A percentile compares a stretch with the other conserved stretches of the same genome.
Conservation (phyloP, 2,329 filamentous ascomycete genomes). For the Cordyceps tenuipes region DNA sequence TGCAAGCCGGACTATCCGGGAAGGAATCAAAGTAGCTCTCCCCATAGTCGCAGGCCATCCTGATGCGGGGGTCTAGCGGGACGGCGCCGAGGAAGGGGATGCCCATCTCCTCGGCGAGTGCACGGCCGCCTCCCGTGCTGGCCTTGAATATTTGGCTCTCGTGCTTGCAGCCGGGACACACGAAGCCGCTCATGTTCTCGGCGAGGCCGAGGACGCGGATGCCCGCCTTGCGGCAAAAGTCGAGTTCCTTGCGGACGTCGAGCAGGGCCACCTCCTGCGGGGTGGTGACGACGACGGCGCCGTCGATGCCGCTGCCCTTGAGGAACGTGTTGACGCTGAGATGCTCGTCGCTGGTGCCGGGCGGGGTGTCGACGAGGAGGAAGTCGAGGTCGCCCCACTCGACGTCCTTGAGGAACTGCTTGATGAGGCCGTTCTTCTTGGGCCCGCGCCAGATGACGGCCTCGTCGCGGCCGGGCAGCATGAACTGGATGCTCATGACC, state of each 20-base stretch:
- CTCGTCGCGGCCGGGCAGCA: constrained; percentile 88
- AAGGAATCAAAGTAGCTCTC: constrained; percentile 96
- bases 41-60: constrained; percentile 93
- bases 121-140: constrained; percentile 78
- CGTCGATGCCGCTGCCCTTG: constrained; percentile 85
- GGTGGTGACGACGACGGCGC: constrained; percentile 86
- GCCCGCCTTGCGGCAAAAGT: constrained; percentile 92
- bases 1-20: constrained; percentile 84
- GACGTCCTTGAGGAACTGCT: constrained; percentile 95
- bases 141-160: constrained; percentile 80
- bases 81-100: constrained; percentile 87
- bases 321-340: constrained; percentile 87
- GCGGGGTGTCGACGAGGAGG: constrained; percentile 87
- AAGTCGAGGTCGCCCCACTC: constrained; percentile 96
- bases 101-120: constrained; percentile 74
- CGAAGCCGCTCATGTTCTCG: constrained; percentile 97
- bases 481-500: constrained; percentile 97
- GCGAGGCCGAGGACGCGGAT: constrained; percentile 83
- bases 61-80: constrained; percentile 85
- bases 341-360: constrained; percentile 92
- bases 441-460: constrained; percentile 96
- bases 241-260: constrained; percentile 94
- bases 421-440: constrained; percentile 98
- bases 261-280: constrained; percentile 89
- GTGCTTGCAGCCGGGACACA: constrained; percentile 85